Conservation (phyloP, 129 eudicot genomes). For the Lonicera japonica region DNA sequence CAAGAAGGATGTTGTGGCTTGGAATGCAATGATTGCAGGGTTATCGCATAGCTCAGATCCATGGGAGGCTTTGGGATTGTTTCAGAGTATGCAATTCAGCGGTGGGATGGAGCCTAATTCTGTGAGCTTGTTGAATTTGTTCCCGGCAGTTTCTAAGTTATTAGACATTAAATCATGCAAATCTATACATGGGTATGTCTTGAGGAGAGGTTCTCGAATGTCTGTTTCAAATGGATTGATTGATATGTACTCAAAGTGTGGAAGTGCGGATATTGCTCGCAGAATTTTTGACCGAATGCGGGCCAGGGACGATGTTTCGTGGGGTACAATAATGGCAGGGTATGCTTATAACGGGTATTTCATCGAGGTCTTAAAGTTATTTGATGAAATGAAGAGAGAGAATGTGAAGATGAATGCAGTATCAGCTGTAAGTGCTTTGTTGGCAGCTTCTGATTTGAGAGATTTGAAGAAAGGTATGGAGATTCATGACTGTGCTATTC, state of each 20-base stretch:
- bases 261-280: constrained; percentile 28
- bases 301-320: constrained; percentile 49
- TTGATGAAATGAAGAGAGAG: constrained; percentile 38
- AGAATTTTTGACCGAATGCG: constrained; percentile 38
- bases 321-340: constrained; percentile 81
- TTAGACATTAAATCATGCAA: constrained; percentile 36
- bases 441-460: constrained; percentile 56
- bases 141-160: constrained; percentile 48
- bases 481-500: constrained; percentile 48
- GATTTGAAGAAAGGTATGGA: constrained; percentile 46
- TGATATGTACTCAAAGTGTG: constrained; percentile 58
- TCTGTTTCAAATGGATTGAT: constrained; percentile 53
- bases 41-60: constrained; percentile 37
- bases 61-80: constrained; percentile 28
- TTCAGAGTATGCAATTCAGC: constrained; percentile 33
- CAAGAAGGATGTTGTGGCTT: constrained; percentile 46
- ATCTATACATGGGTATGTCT: constrained; percentile 45
- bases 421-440: constrained; percentile 48
- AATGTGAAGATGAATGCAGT: constrained; percentile 35
- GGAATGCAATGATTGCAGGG: constrained; percentile 65
- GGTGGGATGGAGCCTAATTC: constrained; percentile 41
- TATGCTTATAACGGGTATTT: constrained; percentile 44
- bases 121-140: constrained; percentile 63
- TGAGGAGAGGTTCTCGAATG: constrained; percentile 34
- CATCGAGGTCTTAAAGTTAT: constrained; percentile 37